Conservation (phyloP, 306 rosid species). For the Carpinus fangiana region DNA sequence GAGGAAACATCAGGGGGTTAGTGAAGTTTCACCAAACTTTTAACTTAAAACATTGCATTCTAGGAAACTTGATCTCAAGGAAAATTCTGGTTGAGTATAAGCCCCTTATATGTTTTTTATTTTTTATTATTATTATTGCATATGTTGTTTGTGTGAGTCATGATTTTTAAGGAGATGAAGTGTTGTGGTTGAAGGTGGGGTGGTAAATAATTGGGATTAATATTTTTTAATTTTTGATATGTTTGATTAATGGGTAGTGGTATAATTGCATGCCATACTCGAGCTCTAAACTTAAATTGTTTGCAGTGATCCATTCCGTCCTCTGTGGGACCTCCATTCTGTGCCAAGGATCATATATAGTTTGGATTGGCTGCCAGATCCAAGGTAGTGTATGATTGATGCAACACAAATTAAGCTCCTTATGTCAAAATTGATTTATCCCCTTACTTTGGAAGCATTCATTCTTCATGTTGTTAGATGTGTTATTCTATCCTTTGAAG, state of each 20-base stretch:
- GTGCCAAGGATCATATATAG: conserved; percentile 70
- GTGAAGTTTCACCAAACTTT: no score
- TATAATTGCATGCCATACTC: conserved; percentile 11
- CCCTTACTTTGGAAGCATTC: conserved; percentile 1
- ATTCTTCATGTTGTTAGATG: conserved; percentile 56
- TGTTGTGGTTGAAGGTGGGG: background rate
- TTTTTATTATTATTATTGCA: background rate
- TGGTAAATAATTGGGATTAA: background rate
- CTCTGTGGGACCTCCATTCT: conserved; percentile 74
- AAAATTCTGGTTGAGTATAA: conserved; percentile 9
- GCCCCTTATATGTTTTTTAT: background rate
- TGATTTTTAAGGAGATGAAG: conserved; percentile 1
- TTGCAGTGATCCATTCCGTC: conserved; percentile 83
- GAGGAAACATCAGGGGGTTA: no score
- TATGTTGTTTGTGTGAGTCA: conserved; percentile 17
- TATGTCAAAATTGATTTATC: conserved; percentile 4
- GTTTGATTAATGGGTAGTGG: conserved; percentile 22
- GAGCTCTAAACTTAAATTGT: conserved; percentile 25
- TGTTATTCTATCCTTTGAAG: conserved; percentile 80
- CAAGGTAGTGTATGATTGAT: conserved; percentile 55
- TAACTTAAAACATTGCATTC: conserved; percentile 11
- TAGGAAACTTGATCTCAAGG: conserved; percentile 9
- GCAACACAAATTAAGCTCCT: conserved; percentile 20
- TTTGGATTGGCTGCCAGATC: conserved; percentile 79
- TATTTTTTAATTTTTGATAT: conserved; percentile 1